A percentile compares a stretch with the other conserved stretches of the same genome.
phyloP scores from a whole-genome alignment of 176 grass and related monocot species.

The Ampelocalamus luodianensis region DNA sequence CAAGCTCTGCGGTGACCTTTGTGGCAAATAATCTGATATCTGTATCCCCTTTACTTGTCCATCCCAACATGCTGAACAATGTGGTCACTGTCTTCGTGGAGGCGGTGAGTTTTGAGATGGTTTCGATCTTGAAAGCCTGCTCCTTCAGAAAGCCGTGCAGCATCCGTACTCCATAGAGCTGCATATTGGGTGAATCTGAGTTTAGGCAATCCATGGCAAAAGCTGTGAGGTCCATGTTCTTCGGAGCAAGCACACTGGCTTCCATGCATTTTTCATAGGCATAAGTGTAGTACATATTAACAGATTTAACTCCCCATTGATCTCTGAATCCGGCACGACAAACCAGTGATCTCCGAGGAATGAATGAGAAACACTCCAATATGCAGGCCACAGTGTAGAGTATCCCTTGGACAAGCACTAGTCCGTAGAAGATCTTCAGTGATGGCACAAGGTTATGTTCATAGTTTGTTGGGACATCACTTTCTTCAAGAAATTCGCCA shows the following conservation, averaged over 20 bases:
- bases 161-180: background rate
- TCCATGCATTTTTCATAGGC: background rate
- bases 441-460: background rate
- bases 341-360: background rate
- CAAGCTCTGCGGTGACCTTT: background rate
- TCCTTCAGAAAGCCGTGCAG: background rate
- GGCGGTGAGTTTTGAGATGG: background rate
- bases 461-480: no score
- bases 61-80: background rate
- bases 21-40: background rate
- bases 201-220: background rate
- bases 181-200: background rate
- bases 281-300: background rate
- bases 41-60: background rate
- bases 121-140: background rate
- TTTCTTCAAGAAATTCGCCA: no score
- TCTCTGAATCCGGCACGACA: background rate
- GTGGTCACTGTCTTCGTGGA: background rate
- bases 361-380: background rate
- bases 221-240: background rate
- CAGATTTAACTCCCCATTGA: background rate
- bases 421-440: background rate
- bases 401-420: slow-evolving; percentile 4
- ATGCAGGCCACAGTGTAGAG: background rate
- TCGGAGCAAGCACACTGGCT: background rate